A percentile compares a stretch with the other conserved stretches of the same genome.
These are phyloP conservation scores for Globisporangium parvum DNA, from an alignment of 352 stramenopile genomes.

Conservation along the genomic window DNA sequence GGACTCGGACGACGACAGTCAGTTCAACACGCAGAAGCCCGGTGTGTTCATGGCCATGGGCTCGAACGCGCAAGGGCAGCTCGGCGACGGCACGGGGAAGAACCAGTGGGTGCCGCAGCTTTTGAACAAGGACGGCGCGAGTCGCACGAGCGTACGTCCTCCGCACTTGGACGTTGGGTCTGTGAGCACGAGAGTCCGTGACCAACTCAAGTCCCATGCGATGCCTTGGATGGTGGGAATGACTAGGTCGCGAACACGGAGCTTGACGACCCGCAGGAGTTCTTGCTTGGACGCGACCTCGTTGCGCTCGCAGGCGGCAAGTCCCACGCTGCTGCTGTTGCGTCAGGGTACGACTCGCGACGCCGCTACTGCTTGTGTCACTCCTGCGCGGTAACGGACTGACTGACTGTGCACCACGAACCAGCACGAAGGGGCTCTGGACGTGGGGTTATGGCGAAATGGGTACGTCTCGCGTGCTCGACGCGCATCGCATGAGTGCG, in stretches of 20 bases:
- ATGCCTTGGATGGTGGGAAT: conserved; percentile 6
- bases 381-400: too few species aligned
- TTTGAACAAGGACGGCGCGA: conserved; percentile 61
- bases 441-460: conserved; percentile 70
- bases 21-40: conserved; percentile 72
- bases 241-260: conserved; percentile 33
- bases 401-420: too few species aligned
- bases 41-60: conserved; percentile 82
- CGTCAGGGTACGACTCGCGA: conserved; percentile 29
- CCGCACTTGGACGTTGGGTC: too few species aligned
- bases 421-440: conserved; percentile 62
- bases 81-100: conserved; percentile 60
- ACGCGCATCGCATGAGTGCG: too few species aligned
- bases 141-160: conserved; percentile 38
- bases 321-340: conserved; percentile 47
- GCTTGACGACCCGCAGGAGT: conserved; percentile 66
- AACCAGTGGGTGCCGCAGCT: conserved; percentile 82
- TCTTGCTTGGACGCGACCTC: conserved; percentile 70
- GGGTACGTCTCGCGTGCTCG: conserved; percentile 10
- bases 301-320: conserved; percentile 48
- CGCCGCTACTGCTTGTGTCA: neutral
- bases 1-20: conserved; percentile 53
- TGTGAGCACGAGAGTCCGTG: neutral
- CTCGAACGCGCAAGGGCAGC: conserved; percentile 59
- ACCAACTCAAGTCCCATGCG: neutral